A percentile compares a stretch with the other conserved stretches of the same genome.
These are phyloP conservation scores for Rauvolfia tetraphylla DNA, from an alignment of 257 asterid species.

Conservation along the genomic window DNA sequence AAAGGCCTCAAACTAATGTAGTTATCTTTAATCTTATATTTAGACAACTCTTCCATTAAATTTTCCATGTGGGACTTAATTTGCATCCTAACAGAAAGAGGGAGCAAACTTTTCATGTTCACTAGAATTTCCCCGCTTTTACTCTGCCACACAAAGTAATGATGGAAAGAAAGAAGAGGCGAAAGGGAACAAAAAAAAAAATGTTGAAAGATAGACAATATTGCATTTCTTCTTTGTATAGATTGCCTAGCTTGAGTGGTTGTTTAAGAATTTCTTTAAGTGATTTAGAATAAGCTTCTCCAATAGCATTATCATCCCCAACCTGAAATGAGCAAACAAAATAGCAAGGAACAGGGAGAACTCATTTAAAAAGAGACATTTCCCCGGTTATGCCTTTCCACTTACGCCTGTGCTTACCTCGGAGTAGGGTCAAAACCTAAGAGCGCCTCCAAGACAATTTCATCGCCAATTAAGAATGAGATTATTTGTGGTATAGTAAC, in stretches of 20 bases:
- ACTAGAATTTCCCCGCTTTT: conserved; percentile 3
- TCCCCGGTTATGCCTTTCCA: neutral
- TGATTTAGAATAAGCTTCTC: neutral
- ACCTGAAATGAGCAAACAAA: conserved; percentile 16
- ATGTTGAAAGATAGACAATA: neutral
- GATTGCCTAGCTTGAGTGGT: neutral
- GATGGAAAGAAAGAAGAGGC: conserved; percentile 6
- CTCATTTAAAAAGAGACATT: neutral
- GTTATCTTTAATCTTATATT: too few relatives aligned
- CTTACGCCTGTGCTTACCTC: neutral
- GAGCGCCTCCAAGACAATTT: neutral
- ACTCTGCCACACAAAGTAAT: conserved; percentile 5
- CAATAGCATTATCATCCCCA: conserved; percentile 2
- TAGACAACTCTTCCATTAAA: too few relatives aligned
- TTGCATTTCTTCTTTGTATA: neutral
- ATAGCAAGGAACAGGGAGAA: neutral
- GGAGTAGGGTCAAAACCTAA: neutral
- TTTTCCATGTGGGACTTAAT: too few relatives aligned
- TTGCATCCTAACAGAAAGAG: neutral
- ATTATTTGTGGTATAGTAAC: neutral
- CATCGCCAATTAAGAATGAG: neutral
- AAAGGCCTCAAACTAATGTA: too few relatives aligned
- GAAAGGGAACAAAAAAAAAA: neutral
- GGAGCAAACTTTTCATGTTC: conserved; percentile 25
- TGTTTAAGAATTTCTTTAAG: neutral